Evolutionary conservation across 169 alveolate genomes (phyloP).

Genomic region (Eimeria maxima): DNA sequence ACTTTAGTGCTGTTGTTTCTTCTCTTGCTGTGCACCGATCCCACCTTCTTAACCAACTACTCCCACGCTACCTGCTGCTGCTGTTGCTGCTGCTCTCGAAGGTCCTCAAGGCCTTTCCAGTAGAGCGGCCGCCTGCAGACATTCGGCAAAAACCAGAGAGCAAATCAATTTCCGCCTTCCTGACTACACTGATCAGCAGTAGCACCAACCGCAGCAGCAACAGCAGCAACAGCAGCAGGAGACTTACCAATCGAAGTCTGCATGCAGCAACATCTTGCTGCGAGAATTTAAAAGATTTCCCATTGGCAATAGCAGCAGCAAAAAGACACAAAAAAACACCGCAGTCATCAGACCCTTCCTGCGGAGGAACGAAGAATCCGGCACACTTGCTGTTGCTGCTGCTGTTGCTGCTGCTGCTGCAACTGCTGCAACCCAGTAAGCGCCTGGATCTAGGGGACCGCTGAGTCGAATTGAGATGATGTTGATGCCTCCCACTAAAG

Average conservation of each 20-base stretch:
- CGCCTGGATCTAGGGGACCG: neutral
- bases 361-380: constrained; percentile 8
- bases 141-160: no score
- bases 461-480: neutral
- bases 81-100: neutral
- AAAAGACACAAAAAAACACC: constrained; percentile 31
- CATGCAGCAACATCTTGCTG: constrained; percentile 66
- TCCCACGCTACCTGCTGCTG: neutral
- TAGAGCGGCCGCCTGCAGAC: constrained; percentile 46
- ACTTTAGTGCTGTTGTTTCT: neutral
- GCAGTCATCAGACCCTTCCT: constrained; percentile 61
- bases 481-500: neutral
- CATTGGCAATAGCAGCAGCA: constrained; percentile 30
- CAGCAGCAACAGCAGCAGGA: constrained; percentile 26
- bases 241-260: constrained; percentile 29
- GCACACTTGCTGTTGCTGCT: constrained; percentile 33
- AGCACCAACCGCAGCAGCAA: constrained; percentile 17
- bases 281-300: constrained; percentile 29
- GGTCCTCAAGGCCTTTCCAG: constrained; percentile 27
- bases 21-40: neutral
- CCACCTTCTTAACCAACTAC: neutral
- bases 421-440: neutral
- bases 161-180: no score
- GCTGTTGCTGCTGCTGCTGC: constrained; percentile 31
- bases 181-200: neutral